Conservation (phyloP, 805 yeast genomes). For the Tetrapisispora pingtungensis region DNA sequence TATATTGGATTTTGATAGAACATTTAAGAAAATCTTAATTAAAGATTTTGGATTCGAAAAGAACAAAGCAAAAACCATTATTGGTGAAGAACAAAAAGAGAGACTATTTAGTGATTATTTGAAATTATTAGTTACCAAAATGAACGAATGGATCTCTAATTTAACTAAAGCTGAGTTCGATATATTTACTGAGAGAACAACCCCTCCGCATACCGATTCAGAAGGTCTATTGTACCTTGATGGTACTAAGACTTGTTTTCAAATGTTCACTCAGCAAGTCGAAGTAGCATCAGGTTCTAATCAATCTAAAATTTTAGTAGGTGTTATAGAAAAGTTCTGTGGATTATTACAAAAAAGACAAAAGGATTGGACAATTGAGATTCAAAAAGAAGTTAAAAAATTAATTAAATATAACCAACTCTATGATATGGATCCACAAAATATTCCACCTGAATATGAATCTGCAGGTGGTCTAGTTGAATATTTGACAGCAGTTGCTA, state of each 20-base stretch:
- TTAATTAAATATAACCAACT: slow-evolving; percentile 28
- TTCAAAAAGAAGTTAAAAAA: slow-evolving; percentile 43
- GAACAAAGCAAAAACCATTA: slow-evolving; percentile 40
- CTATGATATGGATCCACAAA: slow-evolving; percentile 27
- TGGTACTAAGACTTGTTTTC: slow-evolving; percentile 68
- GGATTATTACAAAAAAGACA: slow-evolving; percentile 52
- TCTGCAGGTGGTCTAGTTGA: slow-evolving; percentile 72
- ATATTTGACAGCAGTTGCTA: slow-evolving; percentile 72
- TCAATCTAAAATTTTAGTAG: slow-evolving; percentile 67
- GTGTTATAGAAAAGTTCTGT: slow-evolving; percentile 67
- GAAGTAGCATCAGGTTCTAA: slow-evolving; percentile 81
- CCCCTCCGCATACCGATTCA: slow-evolving; percentile 65
- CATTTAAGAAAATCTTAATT: slow-evolving; percentile 46
- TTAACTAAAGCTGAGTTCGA: slow-evolving; percentile 56
- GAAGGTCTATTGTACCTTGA: slow-evolving; percentile 59
- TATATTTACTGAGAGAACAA: slow-evolving; percentile 51
- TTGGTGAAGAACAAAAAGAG: slow-evolving; percentile 66
- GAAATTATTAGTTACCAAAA: slow-evolving; percentile 56
- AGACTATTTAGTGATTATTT: slow-evolving; percentile 69
- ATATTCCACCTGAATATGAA: slow-evolving; percentile 31
- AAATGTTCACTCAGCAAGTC: slow-evolving; percentile 81
- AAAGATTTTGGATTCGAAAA: slow-evolving; percentile 41
- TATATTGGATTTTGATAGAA: slow-evolving; percentile 68
- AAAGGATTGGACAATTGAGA: slow-evolving; percentile 45
- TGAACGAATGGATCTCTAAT: slow-evolving; percentile 76